A percentile compares a stretch with the other conserved stretches of the same genome.
These are phyloP conservation scores for Russula virescens DNA, from an alignment of 768 basidiomycete genomes.

Conservation along the genomic window DNA sequence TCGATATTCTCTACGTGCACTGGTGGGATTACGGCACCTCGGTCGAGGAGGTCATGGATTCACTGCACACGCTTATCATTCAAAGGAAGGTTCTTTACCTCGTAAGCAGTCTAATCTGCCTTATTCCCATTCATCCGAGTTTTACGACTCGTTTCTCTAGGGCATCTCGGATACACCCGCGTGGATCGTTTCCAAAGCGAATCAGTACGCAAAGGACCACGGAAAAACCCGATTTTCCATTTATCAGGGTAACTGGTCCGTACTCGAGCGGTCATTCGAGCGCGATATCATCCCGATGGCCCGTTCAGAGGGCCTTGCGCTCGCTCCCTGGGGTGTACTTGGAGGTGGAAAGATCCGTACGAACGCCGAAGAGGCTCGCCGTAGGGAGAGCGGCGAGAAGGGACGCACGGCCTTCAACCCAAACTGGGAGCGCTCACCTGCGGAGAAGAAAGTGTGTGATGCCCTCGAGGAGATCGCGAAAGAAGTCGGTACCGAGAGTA, in stretches of 20 bases:
- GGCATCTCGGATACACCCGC: conserved; percentile 31
- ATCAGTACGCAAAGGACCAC: conserved; percentile 37
- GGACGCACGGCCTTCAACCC: conserved; percentile 30
- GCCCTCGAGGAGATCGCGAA: conserved; percentile 38
- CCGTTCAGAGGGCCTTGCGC: conserved; percentile 32
- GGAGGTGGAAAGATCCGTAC: conserved; percentile 37
- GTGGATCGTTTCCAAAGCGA: conserved; percentile 36
- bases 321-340: conserved; percentile 41
- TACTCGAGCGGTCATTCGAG: conserved; percentile 36
- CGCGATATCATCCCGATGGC: conserved; percentile 38
- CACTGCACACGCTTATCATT: conserved; percentile 45
- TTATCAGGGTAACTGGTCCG: conserved; percentile 35
- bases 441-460: conserved; percentile 31
- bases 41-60: conserved; percentile 53
- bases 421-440: conserved; percentile 34
- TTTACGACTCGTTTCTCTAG: background rate
- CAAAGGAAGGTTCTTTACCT: conserved; percentile 43
- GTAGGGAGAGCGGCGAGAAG: conserved; percentile 30
- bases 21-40: conserved; percentile 49
- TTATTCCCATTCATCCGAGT: background rate
- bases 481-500: conserved; percentile 34
- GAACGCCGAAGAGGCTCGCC: conserved; percentile 34
- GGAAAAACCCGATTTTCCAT: conserved; percentile 36
- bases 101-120: conserved; percentile 10
- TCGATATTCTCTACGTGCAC: conserved; percentile 44